Evolutionary conservation across 1,139 yeast species (phyloP).

Genomic region (Lodderomyces metapsilosis): DNA sequence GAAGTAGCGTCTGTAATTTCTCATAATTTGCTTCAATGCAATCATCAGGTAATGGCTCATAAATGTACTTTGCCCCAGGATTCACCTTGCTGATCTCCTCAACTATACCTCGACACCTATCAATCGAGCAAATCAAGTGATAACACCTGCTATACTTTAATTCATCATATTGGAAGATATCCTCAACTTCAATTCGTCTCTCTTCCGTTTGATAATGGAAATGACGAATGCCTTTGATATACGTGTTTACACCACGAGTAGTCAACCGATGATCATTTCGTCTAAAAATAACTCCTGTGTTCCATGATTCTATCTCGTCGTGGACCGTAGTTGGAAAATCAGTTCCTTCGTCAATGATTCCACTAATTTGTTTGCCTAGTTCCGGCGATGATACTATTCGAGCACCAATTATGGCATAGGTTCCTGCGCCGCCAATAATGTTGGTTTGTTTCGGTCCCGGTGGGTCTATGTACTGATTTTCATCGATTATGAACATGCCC

Average conservation of each 20-base stretch:
- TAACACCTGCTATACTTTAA: constrained; percentile 46
- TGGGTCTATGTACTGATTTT: constrained; percentile 57
- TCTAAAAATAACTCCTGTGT: constrained; percentile 58
- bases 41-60: constrained; percentile 87
- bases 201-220: constrained; percentile 54
- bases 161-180: constrained; percentile 42
- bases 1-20: constrained; percentile 40
- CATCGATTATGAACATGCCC: constrained; percentile 94
- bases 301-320: constrained; percentile 55
- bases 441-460: constrained; percentile 44
- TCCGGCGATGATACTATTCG: constrained; percentile 45
- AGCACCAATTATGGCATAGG: constrained; percentile 79
- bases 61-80: constrained; percentile 48
- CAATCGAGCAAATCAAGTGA: constrained; percentile 77
- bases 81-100: constrained; percentile 26
- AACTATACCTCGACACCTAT: constrained; percentile 51
- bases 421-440: constrained; percentile 88
- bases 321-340: constrained; percentile 65
- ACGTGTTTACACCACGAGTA: constrained; percentile 78
- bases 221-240: constrained; percentile 58
- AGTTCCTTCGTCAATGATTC: constrained; percentile 75
- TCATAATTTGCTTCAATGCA: constrained; percentile 53
- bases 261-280: constrained; percentile 54
- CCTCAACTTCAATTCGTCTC: constrained; percentile 59
- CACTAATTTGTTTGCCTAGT: constrained; percentile 39